Evolutionary conservation across 2,329 filamentous ascomycete genomes (phyloP), one percentile per base, ranked within the genome.

Genomic region (Penicillium corylophilum): DNA sequence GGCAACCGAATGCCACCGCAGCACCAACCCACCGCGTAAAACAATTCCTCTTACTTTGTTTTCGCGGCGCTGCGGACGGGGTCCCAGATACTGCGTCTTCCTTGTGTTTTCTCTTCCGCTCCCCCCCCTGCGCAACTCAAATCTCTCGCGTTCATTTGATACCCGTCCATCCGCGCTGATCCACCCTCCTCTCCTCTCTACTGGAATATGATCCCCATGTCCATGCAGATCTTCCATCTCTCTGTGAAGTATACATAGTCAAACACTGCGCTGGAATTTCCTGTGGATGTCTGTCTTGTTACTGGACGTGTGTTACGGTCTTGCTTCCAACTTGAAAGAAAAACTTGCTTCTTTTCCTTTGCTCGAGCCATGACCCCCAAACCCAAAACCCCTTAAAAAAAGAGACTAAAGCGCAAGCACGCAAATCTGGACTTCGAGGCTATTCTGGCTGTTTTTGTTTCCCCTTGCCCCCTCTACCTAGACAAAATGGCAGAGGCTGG

Each of bases 1-100:
- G 86, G 89, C 70, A 80, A 82, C 58, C 85, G 88, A 64, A 89
- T 94, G 82, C 87, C 88, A 51, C 88, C 90, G 66, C 89, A 90
- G 75, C 86, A 89, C 65, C 87, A 89, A 61, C 89, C 92, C 72
- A 87, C 89, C 75, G 86, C 87, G 74, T 90, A 72, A 68, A 62
- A 44, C 36, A 53, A 38, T 49, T 51, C 35, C 50, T 49, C 50
- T 53, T 53, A 43, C 44, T 57, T 39, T 53, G 55, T 58, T 59
- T 46, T 44, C 44, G 51, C 48, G 50, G 41, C 46, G 47, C 43
- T 51, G 54, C 42, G 46, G 56, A 52, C 54, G 59, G 60, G 63
- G 56, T 55, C 54, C 52, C 49, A 57, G 57, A 56, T 61, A 52
- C 53, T 62, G 62, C 62, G 59, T 61, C 54, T 63, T 52, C 50